These are phyloP conservation scores for Gentiana straminea DNA, from an alignment of 257 asterid species.

Conservation along the genomic window DNA sequence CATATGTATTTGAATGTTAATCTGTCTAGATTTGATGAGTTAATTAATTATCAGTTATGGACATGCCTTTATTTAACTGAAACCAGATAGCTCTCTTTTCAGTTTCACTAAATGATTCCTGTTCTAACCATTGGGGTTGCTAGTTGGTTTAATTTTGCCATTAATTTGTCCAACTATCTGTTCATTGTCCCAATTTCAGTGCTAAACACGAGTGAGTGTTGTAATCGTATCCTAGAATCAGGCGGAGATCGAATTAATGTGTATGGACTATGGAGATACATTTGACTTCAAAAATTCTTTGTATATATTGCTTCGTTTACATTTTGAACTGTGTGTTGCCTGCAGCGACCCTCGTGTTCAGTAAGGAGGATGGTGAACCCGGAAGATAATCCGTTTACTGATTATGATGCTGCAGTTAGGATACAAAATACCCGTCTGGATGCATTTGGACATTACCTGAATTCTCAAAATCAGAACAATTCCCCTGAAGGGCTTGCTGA, in stretches of 20 bases:
- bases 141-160: no score
- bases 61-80: neutral
- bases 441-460: slow-evolving; percentile 24
- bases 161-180: no score
- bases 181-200: no score
- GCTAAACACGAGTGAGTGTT: no score
- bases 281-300: no score
- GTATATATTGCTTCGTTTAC: no score
- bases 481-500: slow-evolving; percentile 38
- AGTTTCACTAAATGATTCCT: no score
- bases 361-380: slow-evolving; percentile 33
- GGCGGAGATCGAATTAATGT: no score
- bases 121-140: no score
- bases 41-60: neutral
- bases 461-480: slow-evolving; percentile 21
- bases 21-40: no score
- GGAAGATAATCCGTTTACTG: slow-evolving; percentile 33
- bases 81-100: neutral
- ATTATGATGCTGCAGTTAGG: slow-evolving; percentile 20
- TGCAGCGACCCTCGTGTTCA: slow-evolving; percentile 31
- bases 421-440: slow-evolving; percentile 25
- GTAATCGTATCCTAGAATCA: no score
- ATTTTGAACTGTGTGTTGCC: neutral
- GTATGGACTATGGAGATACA: no score
- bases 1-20: neutral